Conservation (phyloP, 139 green algal genomes). For the Gonium pectorale region DNA sequence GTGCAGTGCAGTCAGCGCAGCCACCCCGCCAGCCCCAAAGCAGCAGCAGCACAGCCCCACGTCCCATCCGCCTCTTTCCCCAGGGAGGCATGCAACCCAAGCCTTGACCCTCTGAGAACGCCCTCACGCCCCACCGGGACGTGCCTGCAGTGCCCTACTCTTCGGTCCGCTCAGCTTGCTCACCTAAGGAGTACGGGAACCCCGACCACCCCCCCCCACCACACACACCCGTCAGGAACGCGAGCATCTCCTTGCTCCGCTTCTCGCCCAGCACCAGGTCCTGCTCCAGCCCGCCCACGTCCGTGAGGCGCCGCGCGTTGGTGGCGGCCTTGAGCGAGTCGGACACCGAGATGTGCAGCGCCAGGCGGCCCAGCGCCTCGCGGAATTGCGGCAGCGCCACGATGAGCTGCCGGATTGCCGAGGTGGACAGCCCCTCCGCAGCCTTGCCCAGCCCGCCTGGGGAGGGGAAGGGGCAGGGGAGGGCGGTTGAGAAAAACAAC, state of each 20-base stretch:
- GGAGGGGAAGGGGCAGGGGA: neutral
- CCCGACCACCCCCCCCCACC: neutral
- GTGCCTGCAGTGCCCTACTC: too few relatives aligned
- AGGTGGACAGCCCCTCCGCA: conserved; percentile 40
- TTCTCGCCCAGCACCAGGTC: conserved; percentile 96
- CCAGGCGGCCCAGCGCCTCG: conserved; percentile 85
- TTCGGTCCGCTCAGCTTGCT: too few relatives aligned
- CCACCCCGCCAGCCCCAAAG: too few relatives aligned
- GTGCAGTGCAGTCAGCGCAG: too few relatives aligned
- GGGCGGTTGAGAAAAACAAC: neutral
- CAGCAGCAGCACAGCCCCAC: too few relatives aligned
- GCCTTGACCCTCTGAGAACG: too few relatives aligned
- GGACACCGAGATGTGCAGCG: conserved; percentile 89
- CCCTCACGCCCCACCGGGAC: too few relatives aligned
- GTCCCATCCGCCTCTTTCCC: too few relatives aligned
- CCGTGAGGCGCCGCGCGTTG: conserved; percentile 75
- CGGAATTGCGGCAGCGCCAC: conserved; percentile 89
- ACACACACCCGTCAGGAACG: conserved; percentile 65
- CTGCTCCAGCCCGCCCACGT: conserved; percentile 94
- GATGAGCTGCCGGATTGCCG: conserved; percentile 80
- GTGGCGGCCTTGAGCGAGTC: conserved; percentile 76
- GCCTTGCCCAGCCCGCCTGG: conserved; percentile 8
- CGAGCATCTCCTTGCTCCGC: conserved; percentile 91
- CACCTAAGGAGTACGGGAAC: too few relatives aligned
- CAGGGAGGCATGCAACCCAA: too few relatives aligned